Evolutionary conservation across 23 red algal species (phyloP).

Genomic region (Gracilaria vermiculophylla): DNA sequence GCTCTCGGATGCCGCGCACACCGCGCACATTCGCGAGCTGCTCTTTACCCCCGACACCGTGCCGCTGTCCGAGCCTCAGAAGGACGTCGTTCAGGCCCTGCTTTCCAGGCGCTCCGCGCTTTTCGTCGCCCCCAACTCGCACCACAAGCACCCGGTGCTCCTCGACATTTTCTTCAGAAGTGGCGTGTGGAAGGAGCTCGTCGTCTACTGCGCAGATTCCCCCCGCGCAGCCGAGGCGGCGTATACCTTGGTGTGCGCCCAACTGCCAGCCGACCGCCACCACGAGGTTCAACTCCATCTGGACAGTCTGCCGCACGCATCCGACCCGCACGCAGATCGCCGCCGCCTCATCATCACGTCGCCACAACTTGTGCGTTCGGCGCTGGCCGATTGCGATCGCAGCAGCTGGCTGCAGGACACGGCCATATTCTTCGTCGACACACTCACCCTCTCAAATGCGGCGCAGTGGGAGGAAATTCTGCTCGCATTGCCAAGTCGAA

Average conservation of each 20-base stretch:
- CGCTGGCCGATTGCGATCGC: not conserved
- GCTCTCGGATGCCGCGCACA: not conserved
- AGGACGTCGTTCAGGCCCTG: conserved; percentile 38
- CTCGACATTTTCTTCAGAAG: conserved; percentile 33
- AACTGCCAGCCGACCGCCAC: conserved; percentile 30
- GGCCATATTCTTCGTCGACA: conserved; percentile 29
- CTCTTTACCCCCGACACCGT: conserved; percentile 47
- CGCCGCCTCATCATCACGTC: conserved; percentile 40
- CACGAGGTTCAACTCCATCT: conserved; percentile 38
- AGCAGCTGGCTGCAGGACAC: conserved; percentile 18
- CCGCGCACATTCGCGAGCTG: conserved; percentile 1
- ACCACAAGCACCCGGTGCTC: conserved; percentile 22
- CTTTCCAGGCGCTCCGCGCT: conserved; percentile 41
- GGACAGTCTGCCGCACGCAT: not conserved
- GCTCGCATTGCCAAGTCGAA: conserved; percentile 30
- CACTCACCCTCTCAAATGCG: conserved; percentile 6
- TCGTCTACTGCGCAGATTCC: conserved; percentile 51
- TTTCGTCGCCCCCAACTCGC: not conserved
- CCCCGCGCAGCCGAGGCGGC: conserved; percentile 31
- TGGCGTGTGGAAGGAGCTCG: conserved; percentile 38
- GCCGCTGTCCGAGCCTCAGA: conserved; percentile 25
- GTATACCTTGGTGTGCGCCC: conserved; percentile 37
- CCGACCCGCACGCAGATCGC: not conserved
- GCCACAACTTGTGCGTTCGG: conserved; percentile 13
- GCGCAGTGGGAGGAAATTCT: conserved; percentile 66